phyloP scores from a whole-genome alignment of 257 asterid genomes.

The Ajuga chamaepitys region DNA sequence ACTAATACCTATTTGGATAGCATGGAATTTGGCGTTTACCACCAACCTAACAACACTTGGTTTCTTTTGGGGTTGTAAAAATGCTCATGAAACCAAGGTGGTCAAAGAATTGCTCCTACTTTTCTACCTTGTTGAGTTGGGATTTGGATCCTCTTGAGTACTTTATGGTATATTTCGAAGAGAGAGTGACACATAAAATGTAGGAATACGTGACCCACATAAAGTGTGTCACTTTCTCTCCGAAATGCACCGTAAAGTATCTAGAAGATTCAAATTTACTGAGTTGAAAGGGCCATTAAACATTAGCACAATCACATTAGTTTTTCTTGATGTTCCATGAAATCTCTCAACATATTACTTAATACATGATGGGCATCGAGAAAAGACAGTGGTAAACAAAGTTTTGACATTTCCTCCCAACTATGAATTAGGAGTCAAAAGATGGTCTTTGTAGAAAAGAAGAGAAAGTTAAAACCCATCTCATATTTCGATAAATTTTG shows the following conservation, averaged over 20 bases:
- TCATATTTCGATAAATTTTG: slow-evolving; percentile 3
- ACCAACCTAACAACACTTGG: too few relatives aligned
- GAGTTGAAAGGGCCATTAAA: not conserved
- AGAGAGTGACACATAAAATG: too few relatives aligned
- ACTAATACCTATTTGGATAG: too few relatives aligned
- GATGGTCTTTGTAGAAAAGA: slow-evolving; percentile 19
- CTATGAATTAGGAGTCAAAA: slow-evolving; percentile 4
- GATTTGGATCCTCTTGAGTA: too few relatives aligned
- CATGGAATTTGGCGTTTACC: too few relatives aligned
- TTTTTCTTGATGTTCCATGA: not conserved
- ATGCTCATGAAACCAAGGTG: not conserved
- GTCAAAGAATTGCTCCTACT: not conserved
- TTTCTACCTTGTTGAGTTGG: not conserved
- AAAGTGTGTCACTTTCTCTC: too few relatives aligned
- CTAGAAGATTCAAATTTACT: too few relatives aligned
- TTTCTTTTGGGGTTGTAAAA: not conserved
- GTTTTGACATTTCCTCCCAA: not conserved
- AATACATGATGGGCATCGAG: not conserved
- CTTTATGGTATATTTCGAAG: too few relatives aligned
- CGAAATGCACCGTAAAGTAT: too few relatives aligned
- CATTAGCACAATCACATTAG: not conserved
- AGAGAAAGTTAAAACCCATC: slow-evolving; percentile 15
- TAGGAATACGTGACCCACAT: too few relatives aligned
- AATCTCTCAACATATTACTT: not conserved
- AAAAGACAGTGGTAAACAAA: not conserved